phyloP scores from a whole-genome alignment of 2,329 filamentous ascomycete species.

The Aphanoascus verrucosus region DNA sequence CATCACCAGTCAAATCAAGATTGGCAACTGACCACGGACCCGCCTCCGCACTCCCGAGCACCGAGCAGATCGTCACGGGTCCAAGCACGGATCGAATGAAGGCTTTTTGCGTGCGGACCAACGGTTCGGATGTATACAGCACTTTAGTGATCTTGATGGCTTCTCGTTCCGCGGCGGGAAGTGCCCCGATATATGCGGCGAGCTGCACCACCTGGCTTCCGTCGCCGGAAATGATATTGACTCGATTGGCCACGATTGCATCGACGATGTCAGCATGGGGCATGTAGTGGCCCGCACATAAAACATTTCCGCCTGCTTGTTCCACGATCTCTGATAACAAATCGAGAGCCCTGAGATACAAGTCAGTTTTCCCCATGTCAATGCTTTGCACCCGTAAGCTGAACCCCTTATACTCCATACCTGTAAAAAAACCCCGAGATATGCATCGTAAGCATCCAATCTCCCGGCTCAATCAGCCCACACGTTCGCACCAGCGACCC shows the following conservation, averaged over 20 bases:
- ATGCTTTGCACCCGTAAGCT: neutral
- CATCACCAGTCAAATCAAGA: constrained; percentile 22
- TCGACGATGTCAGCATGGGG: constrained; percentile 19
- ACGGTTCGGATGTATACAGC: constrained; percentile 38
- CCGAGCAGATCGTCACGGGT: constrained; percentile 29
- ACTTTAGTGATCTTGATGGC: constrained; percentile 31
- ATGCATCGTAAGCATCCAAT: constrained; percentile 36
- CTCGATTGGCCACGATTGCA: constrained; percentile 24
- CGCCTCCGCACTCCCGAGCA: constrained; percentile 37
- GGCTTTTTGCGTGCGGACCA: constrained; percentile 27
- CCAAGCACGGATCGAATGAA: constrained; percentile 26
- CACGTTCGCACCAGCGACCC: constrained; percentile 25
- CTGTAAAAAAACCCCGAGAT: constrained; percentile 31
- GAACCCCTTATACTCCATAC: constrained; percentile 19
- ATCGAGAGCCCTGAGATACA: constrained; percentile 28
- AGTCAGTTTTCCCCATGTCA: neutral
- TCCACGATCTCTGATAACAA: constrained; percentile 34
- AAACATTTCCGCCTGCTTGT: constrained; percentile 32
- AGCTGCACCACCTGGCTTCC: constrained; percentile 32
- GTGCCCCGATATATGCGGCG: constrained; percentile 27
- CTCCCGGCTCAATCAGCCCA: constrained; percentile 26
- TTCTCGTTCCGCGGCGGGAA: constrained; percentile 17
- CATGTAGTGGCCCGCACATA: constrained; percentile 30
- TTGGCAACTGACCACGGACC: constrained; percentile 32
- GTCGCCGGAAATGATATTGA: constrained; percentile 34